phyloP scores from a whole-genome alignment of 495 filamentous ascomycete species.

The Talaromyces proteolyticus region DNA sequence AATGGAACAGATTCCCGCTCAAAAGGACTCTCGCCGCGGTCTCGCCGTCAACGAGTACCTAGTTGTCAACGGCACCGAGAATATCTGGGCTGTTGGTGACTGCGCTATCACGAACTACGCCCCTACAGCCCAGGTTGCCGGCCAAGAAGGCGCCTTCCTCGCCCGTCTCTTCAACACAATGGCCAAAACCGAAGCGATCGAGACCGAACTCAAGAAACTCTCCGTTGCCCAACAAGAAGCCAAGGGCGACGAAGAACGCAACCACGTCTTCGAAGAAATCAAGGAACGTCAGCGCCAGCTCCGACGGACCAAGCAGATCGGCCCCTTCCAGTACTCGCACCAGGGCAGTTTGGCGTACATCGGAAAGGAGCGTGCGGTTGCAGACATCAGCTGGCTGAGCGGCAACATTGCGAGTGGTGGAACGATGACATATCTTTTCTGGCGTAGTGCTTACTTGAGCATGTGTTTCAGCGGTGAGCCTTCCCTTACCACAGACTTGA shows the following conservation, averaged over 20 bases:
- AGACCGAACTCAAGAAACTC: slow-evolving; percentile 59
- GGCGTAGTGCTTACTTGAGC: slow-evolving; percentile 93
- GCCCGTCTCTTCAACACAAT: slow-evolving; percentile 97
- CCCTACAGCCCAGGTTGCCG: slow-evolving; percentile 92
- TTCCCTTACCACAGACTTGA: slow-evolving; percentile 3
- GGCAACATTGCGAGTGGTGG: slow-evolving; percentile 89
- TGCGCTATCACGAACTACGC: slow-evolving; percentile 96
- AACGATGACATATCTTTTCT: slow-evolving; percentile 84
- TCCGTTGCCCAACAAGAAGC: slow-evolving; percentile 60
- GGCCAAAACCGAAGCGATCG: slow-evolving; percentile 80
- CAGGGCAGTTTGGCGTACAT: slow-evolving; percentile 97
- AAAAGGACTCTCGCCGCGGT: slow-evolving; percentile 91
- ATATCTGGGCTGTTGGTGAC: slow-evolving; percentile 90
- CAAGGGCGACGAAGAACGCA: slow-evolving; percentile 48
- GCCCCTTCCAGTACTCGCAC: slow-evolving; percentile 96
- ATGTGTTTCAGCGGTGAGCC: slow-evolving; percentile 98
- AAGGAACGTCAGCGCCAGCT: slow-evolving; percentile 79
- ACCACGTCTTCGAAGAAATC: slow-evolving; percentile 61
- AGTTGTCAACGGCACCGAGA: slow-evolving; percentile 92
- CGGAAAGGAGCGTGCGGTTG: slow-evolving; percentile 94
- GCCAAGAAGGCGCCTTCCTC: slow-evolving; percentile 93
- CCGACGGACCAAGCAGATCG: slow-evolving; percentile 83
- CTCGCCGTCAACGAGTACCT: slow-evolving; percentile 97
- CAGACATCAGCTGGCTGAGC: slow-evolving; percentile 95
- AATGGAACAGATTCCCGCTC: slow-evolving; percentile 86